Base-by-base conservation (phyloP, 441 rosid species). In the Bruguiera hainesii region DNA sequence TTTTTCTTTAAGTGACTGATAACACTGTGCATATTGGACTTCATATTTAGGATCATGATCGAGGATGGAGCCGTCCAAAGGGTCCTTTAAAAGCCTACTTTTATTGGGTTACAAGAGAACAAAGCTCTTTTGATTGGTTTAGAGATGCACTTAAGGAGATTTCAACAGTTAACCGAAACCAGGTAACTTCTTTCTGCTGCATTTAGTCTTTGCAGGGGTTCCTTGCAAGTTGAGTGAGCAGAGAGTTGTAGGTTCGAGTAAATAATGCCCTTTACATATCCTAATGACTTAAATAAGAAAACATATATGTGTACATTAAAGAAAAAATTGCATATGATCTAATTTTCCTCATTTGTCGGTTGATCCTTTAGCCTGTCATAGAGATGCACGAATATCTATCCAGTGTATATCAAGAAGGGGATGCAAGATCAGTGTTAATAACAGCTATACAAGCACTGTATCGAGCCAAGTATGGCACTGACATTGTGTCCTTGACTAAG, bases 101-200 rank as follows among this genome's bases (percentile, higher is more conserved):
- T 13, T 83, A 81, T 72, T 85, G 89, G 87, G 83, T 83, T 26
- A 80, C 89, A 49, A 80, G 87, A 75, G 89, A 85, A 48, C 89
- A 81, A 51, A 78, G 68, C 76, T 85, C 87, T 51, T 85, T 81
- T 61, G 73, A 77, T 20, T 85, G 87, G 89, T 81, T 85, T 68
- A 72, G 73, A 66, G 84, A 81, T 46, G 51, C 73, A 55, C 60
- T 85, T 57, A 30, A 48, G 56, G 74, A 81, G 52, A 75, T 70
- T 56, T 67, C 82, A 15, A 61, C 56, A 55, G 21, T 70, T 49
- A 68, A 68, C 56, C 79, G 51, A 67, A 73, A 71, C 63, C 79
- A 78, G 84, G 89, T 80, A 70, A 26, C 58, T 55, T 55, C 58
- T 9, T 55, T 26, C 13, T 26, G 6, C 2, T 23, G 28, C 58